These are phyloP conservation scores for Acanthamoeba culbertsoni DNA, from an alignment of 208 protist species.

Conservation along the genomic window DNA sequence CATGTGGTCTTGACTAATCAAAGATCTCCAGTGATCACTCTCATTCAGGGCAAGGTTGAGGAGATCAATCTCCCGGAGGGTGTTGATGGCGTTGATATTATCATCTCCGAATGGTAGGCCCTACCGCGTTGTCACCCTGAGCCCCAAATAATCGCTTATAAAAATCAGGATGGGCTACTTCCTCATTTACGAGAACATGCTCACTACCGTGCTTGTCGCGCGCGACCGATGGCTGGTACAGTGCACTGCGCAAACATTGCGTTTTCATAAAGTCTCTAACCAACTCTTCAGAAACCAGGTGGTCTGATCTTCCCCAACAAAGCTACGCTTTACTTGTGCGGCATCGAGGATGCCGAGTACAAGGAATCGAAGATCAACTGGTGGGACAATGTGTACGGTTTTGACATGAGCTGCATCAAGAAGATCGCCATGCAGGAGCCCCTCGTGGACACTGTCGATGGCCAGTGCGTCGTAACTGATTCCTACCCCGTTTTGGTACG, in stretches of 20 bases:
- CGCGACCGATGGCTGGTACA: slow-evolving; percentile 24
- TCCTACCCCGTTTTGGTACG: background rate
- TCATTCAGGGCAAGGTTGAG: slow-evolving; percentile 53
- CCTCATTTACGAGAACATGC: slow-evolving; percentile 42
- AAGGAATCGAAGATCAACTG: slow-evolving; percentile 86
- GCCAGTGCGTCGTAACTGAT: slow-evolving; percentile 76
- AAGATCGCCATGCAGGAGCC: slow-evolving; percentile 83
- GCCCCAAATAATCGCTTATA: background rate
- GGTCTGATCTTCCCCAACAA: slow-evolving; percentile 88
- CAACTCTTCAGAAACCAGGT: slow-evolving; percentile 68
- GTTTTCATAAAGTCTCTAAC: no score
- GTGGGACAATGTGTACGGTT: slow-evolving; percentile 93
- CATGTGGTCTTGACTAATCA: slow-evolving; percentile 21
- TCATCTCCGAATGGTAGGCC: background rate
- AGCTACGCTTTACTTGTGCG: slow-evolving; percentile 78
- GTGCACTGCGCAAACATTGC: no score
- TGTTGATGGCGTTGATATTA: slow-evolving; percentile 45
- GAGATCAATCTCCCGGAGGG: background rate
- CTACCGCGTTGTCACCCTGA: background rate
- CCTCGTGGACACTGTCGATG: slow-evolving; percentile 85
- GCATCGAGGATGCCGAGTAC: slow-evolving; percentile 87
- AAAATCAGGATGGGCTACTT: slow-evolving; percentile 49
- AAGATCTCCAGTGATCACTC: no score
- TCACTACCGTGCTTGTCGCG: slow-evolving; percentile 18
- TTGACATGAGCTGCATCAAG: slow-evolving; percentile 85